Evolutionary conservation across 1,139 yeast genomes (phyloP).

Genomic region (Dujonia santamariae): DNA sequence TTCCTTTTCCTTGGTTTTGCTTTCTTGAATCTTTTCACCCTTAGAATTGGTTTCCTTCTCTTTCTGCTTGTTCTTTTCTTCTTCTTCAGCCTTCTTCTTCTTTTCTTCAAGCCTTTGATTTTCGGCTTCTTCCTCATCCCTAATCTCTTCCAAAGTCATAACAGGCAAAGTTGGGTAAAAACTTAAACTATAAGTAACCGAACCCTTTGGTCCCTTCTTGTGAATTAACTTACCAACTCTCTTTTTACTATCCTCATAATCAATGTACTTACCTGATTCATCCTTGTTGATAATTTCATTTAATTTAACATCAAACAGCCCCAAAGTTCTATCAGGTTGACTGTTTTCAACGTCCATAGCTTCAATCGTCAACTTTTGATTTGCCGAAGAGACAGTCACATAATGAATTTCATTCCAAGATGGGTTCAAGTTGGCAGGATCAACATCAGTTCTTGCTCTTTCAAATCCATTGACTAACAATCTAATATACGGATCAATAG

Average conservation of each 20-base stretch:
- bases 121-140: slow-evolving; percentile 37
- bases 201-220: slow-evolving; percentile 80
- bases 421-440: slow-evolving; percentile 70
- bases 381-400: slow-evolving; percentile 75
- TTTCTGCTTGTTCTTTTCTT: slow-evolving; percentile 21
- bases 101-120: slow-evolving; percentile 19
- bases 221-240: slow-evolving; percentile 62
- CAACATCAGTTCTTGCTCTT: slow-evolving; percentile 74
- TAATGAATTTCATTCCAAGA: slow-evolving; percentile 83
- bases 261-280: slow-evolving; percentile 63
- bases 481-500: slow-evolving; percentile 88
- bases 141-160: slow-evolving; percentile 68
- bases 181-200: slow-evolving; percentile 64
- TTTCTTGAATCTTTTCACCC: slow-evolving; percentile 15
- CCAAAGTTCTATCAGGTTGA: slow-evolving; percentile 81
- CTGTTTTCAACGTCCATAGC: slow-evolving; percentile 86
- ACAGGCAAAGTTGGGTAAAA: slow-evolving; percentile 84
- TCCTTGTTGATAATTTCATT: slow-evolving; percentile 66
- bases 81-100: slow-evolving; percentile 22
- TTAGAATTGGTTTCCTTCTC: slow-evolving; percentile 16
- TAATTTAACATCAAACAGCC: slow-evolving; percentile 70
- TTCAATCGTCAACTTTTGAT: slow-evolving; percentile 79
- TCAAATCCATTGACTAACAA: slow-evolving; percentile 73
- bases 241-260: slow-evolving; percentile 53
- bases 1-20: slow-evolving; percentile 19